A percentile compares a stretch with the other conserved stretches of the same genome.
These are phyloP conservation scores for Tolypocladium endophyticum DNA, from an alignment of 2,329 filamentous ascomycete genomes.

Conservation along the genomic window DNA sequence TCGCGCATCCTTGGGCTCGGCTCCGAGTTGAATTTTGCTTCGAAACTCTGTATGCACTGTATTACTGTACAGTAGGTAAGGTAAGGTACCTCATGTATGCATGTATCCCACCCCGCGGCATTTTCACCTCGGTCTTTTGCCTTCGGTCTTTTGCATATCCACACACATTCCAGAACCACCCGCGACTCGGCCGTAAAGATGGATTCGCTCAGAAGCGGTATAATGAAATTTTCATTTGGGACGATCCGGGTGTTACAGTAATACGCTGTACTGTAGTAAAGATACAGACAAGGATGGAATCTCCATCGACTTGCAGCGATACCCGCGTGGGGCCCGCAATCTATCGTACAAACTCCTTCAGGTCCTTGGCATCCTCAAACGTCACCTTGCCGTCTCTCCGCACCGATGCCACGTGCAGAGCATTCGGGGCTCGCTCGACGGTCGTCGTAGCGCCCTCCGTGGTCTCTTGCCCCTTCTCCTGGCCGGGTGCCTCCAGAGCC, in stretches of 20 bases:
- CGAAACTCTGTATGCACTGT: no score
- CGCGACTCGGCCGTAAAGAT: not conserved
- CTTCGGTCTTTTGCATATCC: not conserved
- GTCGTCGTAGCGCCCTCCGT: conserved; percentile 12
- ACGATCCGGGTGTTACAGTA: not conserved
- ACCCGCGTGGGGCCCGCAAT: not conserved
- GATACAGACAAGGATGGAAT: not conserved
- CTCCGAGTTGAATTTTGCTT: not conserved
- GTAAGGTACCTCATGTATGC: no score
- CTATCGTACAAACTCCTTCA: conserved; percentile 43
- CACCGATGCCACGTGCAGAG: conserved; percentile 46
- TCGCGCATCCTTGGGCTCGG: not conserved
- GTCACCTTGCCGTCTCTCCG: conserved; percentile 54
- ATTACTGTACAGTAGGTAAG: no score
- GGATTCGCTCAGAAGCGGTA: not conserved
- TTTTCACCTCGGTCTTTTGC: not conserved
- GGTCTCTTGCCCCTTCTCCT: conserved; percentile 20
- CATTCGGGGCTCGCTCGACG: conserved; percentile 26
- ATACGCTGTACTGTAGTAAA: no score
- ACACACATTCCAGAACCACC: not conserved
- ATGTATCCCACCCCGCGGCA: no score
- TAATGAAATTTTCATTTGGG: no score
- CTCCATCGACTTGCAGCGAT: not conserved
- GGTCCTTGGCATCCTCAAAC: conserved; percentile 48
- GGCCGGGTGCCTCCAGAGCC: conserved; percentile 38